Conservation (phyloP, 2,329 filamentous ascomycete species). For the Clonostachys sp. region DNA sequence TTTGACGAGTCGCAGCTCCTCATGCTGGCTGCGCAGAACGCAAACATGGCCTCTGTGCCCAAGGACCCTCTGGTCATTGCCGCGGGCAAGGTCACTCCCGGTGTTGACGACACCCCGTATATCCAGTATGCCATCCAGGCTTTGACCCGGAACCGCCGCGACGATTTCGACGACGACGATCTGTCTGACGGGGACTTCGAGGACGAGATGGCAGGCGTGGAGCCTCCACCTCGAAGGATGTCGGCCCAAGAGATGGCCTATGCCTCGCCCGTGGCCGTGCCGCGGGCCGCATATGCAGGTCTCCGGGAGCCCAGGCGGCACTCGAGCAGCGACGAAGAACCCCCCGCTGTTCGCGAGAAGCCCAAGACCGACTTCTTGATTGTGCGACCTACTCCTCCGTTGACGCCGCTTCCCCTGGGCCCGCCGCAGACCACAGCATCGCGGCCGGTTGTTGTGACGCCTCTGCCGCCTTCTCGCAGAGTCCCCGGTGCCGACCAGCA, state of each 20-base stretch:
- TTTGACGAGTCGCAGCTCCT: conserved; percentile 33
- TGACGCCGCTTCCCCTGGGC: background rate
- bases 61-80: conserved; percentile 48
- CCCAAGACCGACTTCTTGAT: background rate
- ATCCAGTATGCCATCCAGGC: conserved; percentile 88
- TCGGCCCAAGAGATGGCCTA: background rate
- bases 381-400: background rate
- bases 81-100: conserved; percentile 61
- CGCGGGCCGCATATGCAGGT: background rate
- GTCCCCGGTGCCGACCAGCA: conserved; percentile 5
- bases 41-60: conserved; percentile 28
- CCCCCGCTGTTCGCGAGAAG: background rate
- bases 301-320: background rate
- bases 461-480: background rate
- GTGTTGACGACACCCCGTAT: conserved; percentile 79
- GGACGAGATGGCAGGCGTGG: conserved; percentile 2
- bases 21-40: conserved; percentile 27
- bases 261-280: background rate
- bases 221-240: background rate
- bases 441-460: background rate
- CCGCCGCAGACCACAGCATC: background rate
- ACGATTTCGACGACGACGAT: background rate
- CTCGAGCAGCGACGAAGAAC: background rate
- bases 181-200: conserved; percentile 1
- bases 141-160: conserved; percentile 51